phyloP scores from a whole-genome alignment of 2,329 filamentous ascomycete genomes.

The Arthrinium phaeospermum region DNA sequence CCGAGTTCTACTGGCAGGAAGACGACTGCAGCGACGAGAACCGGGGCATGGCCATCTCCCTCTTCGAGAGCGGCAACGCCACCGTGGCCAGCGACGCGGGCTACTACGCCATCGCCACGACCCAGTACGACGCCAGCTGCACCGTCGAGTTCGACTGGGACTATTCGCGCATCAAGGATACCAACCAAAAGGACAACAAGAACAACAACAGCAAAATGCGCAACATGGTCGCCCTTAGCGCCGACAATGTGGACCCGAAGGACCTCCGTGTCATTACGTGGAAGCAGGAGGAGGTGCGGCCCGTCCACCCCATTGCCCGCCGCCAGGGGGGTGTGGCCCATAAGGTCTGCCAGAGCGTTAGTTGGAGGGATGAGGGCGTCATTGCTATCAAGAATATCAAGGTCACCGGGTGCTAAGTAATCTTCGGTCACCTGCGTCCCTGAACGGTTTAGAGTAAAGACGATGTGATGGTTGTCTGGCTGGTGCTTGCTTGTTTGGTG shows the following conservation, averaged over 20 bases:
- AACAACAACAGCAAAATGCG: background rate
- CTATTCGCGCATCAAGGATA: background rate
- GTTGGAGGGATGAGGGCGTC: background rate
- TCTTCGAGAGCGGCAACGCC: background rate
- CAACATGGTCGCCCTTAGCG: background rate
- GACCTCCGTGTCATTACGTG: background rate
- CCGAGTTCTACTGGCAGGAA: background rate
- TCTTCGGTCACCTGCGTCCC: too few relatives aligned
- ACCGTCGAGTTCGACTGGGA: background rate
- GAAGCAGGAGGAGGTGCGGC: background rate
- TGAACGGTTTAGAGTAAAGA: too few relatives aligned
- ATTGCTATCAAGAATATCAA: background rate
- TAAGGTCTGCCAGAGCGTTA: background rate
- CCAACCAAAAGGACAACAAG: background rate
- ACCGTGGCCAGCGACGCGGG: background rate
- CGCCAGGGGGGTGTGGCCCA: background rate
- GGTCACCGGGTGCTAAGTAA: background rate
- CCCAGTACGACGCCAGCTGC: background rate
- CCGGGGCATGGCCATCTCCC: background rate
- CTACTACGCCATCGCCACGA: background rate
- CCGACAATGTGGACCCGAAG: background rate
- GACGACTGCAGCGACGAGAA: background rate
- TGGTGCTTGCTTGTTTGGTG: too few relatives aligned
- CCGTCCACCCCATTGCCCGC: background rate
- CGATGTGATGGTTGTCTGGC: too few relatives aligned